These are phyloP conservation scores for Taphrina wiesneri DNA, from an alignment of 1,139 yeast species.

Conservation along the genomic window DNA sequence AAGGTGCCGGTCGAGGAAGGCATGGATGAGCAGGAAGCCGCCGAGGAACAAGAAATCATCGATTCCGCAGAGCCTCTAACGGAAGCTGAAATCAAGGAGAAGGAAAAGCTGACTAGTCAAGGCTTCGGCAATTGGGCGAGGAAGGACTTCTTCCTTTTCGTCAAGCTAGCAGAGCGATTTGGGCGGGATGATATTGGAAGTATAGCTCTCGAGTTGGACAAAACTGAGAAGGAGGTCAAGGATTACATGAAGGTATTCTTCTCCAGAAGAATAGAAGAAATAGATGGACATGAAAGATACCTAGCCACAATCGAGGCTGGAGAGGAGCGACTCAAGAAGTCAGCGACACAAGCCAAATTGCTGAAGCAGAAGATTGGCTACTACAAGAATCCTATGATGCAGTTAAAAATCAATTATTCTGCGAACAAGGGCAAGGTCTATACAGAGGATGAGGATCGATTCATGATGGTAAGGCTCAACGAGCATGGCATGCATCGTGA, in stretches of 20 bases:
- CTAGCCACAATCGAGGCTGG: constrained; percentile 83
- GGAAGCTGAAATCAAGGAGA: constrained; percentile 68
- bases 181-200: constrained; percentile 66
- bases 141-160: constrained; percentile 82
- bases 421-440: constrained; percentile 79
- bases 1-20: constrained; percentile 57
- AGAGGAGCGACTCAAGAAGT: constrained; percentile 71
- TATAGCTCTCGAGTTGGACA: constrained; percentile 66
- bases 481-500: constrained; percentile 75
- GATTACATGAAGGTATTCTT: constrained; percentile 72
- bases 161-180: constrained; percentile 75
- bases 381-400: constrained; percentile 70
- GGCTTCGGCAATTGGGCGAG: constrained; percentile 83
- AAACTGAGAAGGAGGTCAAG: constrained; percentile 67
- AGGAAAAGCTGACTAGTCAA: constrained; percentile 59
- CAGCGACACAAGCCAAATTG: constrained; percentile 64
- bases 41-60: constrained; percentile 64
- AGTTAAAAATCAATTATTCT: constrained; percentile 75
- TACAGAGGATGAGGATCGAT: constrained; percentile 83
- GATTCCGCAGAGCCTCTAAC: constrained; percentile 71
- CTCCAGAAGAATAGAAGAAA: constrained; percentile 60
- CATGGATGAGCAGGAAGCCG: constrained; percentile 48
- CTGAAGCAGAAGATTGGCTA: constrained; percentile 64
- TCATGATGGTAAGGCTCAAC: constrained; percentile 68
- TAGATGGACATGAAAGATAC: constrained; percentile 85